Evolutionary conservation across 2,329 filamentous ascomycete species (phyloP), one percentile per base, ranked within the genome.

Genomic region (Aurifilum marmelostoma): DNA sequence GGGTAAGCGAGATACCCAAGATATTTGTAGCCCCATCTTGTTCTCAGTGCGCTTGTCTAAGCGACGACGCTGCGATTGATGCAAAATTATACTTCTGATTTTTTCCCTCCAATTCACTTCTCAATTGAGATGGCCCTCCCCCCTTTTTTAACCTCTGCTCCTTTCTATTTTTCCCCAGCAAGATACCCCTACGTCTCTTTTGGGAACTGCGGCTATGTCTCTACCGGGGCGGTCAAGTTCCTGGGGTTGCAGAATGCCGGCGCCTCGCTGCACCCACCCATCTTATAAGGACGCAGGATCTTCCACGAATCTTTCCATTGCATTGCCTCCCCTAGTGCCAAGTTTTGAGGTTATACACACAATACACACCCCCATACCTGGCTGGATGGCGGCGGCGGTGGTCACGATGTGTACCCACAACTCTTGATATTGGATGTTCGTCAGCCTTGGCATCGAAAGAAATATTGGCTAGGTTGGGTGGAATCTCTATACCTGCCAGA

Each of bases 221-320:
- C 52, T 29, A 56, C 52, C 27, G 52, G 52, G n/a, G 14, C 6
- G 24, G n/a, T 6, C 21, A 47, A 47, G 14, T 29, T 29, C 18
- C 24, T 16, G 16, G 24, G 12, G 24, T 29, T 18, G 52, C 52
- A 56, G 14, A 32, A 60, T 39, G 34, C 58, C 32, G 58, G 58
- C 58, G 24, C 58, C 21, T 60, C 21, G 34, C 32, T 24, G 39
- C 32, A n/a, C 21, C 21, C 21, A 34, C 43, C 18, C 21, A 2
- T 8, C 43, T 39, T 12, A 14, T 24, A 60, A 39, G 32, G 58
- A n/a, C 4, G 9, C 9, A 39, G 32, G 58, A 60, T 60, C 58
- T 60, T 60, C 58, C 58, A 60, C 58, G 58, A 60, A 60, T 60
- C 58, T 37, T 8, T 24, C 58, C 12, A 1, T 60, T 60, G 58